phyloP scores from a whole-genome alignment of 2,329 filamentous ascomycete species.

The Lecanicillium sp. region DNA sequence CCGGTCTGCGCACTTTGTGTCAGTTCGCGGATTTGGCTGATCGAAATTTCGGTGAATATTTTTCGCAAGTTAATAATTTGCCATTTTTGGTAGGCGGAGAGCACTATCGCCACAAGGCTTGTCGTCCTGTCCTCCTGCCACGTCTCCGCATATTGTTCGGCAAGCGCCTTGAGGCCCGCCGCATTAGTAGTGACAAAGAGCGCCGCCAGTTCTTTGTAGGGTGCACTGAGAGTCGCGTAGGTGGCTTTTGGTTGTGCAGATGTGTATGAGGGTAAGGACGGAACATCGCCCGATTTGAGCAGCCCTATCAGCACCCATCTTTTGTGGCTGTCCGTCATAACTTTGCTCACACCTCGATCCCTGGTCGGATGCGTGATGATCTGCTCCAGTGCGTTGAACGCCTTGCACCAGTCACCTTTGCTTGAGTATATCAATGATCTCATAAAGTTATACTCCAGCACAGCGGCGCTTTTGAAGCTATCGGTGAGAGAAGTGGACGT shows the following conservation, averaged over 20 bases:
- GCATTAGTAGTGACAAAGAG: conserved; percentile 56
- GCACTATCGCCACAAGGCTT: conserved; percentile 63
- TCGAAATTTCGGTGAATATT: conserved; percentile 59
- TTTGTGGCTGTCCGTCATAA: conserved; percentile 87
- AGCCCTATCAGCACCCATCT: conserved; percentile 80
- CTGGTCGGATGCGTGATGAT: conserved; percentile 61
- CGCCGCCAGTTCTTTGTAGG: conserved; percentile 65
- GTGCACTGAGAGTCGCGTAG: conserved; percentile 54
- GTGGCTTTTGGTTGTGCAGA: conserved; percentile 46
- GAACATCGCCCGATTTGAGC: conserved; percentile 58
- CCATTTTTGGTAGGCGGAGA: conserved; percentile 67
- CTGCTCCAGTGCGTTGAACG: conserved; percentile 55
- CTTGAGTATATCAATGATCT: conserved; percentile 60
- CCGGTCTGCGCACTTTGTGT: conserved; percentile 53
- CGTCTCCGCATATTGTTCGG: conserved; percentile 47
- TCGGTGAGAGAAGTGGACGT: conserved; percentile 50
- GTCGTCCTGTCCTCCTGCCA: conserved; percentile 70
- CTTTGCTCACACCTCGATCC: conserved; percentile 59
- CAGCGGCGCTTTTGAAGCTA: conserved; percentile 41
- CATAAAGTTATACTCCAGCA: conserved; percentile 63
- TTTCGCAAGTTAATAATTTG: conserved; percentile 67
- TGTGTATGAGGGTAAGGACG: conserved; percentile 50
- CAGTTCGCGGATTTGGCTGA: conserved; percentile 44
- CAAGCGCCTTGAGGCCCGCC: conserved; percentile 56
- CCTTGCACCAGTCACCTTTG: conserved; percentile 55